Percentiles rank a stretch among this genome's conserved stretches.
phyloP scores from a whole-genome alignment of 768 basidiomycete species.

The Pilatotrama ljubarskyi region DNA sequence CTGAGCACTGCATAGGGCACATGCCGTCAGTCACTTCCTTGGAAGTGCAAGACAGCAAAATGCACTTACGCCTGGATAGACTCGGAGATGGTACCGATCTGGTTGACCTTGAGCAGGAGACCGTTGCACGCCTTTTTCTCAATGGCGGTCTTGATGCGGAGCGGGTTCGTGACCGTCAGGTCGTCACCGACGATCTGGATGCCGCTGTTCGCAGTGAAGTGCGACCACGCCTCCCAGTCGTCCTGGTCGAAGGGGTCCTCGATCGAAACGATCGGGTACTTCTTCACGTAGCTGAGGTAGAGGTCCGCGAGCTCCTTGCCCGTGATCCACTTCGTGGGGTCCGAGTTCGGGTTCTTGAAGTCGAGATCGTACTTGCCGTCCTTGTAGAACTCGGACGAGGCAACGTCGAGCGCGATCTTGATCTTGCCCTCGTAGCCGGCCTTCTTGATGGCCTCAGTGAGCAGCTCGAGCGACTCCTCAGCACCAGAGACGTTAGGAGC shows the following conservation, averaged over 20 bases:
- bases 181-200: slow-evolving; percentile 97
- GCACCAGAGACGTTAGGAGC: slow-evolving; percentile 97
- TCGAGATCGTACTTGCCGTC: slow-evolving; percentile 99
- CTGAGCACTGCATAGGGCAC: slow-evolving; percentile 54
- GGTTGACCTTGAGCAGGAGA: slow-evolving; percentile 98
- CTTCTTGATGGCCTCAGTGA: slow-evolving; percentile 94
- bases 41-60: not conserved
- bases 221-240: slow-evolving; percentile 97
- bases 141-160: slow-evolving; percentile 97
- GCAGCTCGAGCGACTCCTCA: slow-evolving; percentile 95
- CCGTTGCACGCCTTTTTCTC: slow-evolving; percentile 99
- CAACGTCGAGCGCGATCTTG: slow-evolving; percentile 97
- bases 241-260: slow-evolving; percentile 99
- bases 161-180: slow-evolving; percentile 95
- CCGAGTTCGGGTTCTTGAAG: slow-evolving; percentile 99
- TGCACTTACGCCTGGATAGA: slow-evolving; percentile 92
- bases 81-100: slow-evolving; percentile 98
- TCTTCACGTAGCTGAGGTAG: slow-evolving; percentile 82
- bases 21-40: not conserved
- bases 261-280: slow-evolving; percentile 94
- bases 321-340: slow-evolving; percentile 93
- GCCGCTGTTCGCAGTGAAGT: slow-evolving; percentile 77
- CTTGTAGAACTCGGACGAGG: slow-evolving; percentile 99
- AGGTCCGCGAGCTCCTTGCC: slow-evolving; percentile 91
- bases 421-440: slow-evolving; percentile 99